Evolutionary conservation across 148 eudicot genomes (phyloP).

Genomic region (Linanthus parryae): DNA sequence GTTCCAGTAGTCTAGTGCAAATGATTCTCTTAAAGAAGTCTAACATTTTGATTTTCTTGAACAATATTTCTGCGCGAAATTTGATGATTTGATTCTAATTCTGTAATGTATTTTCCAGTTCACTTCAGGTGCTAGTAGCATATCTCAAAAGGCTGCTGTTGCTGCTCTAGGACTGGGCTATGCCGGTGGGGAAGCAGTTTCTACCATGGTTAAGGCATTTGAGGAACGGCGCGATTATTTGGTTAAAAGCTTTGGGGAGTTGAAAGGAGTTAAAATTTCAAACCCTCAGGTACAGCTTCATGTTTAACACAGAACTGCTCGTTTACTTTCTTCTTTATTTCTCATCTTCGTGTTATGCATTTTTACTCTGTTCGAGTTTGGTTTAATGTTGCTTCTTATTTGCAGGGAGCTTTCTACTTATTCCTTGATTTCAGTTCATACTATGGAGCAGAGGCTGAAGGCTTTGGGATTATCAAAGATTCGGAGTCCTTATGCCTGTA

Average conservation of each 20-base stretch:
- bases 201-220: conserved; percentile 83
- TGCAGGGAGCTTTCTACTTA: conserved; percentile 95
- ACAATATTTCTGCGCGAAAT: too few relatives aligned
- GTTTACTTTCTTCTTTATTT: neutral
- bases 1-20: too few relatives aligned
- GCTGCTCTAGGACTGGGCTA: conserved; percentile 89
- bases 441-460: conserved; percentile 66
- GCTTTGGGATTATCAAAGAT: conserved; percentile 59
- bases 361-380: neutral
- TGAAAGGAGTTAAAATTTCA: conserved; percentile 77
- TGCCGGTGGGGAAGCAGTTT: conserved; percentile 75
- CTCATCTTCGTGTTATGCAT: neutral
- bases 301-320: neutral
- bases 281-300: conserved; percentile 62
- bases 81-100: too few relatives aligned
- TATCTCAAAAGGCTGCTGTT: conserved; percentile 84
- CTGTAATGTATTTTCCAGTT: conserved; percentile 31
- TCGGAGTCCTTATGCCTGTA: conserved; percentile 82
- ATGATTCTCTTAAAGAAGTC: too few relatives aligned
- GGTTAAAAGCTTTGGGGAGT: conserved; percentile 53
- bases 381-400: conserved; percentile 5
- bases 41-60: too few relatives aligned
- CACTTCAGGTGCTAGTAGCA: conserved; percentile 87
- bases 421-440: conserved; percentile 82
- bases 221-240: conserved; percentile 75